Evolutionary conservation across 1,139 yeast genomes (phyloP).

Genomic region (Tardiomyces digboiensis): DNA sequence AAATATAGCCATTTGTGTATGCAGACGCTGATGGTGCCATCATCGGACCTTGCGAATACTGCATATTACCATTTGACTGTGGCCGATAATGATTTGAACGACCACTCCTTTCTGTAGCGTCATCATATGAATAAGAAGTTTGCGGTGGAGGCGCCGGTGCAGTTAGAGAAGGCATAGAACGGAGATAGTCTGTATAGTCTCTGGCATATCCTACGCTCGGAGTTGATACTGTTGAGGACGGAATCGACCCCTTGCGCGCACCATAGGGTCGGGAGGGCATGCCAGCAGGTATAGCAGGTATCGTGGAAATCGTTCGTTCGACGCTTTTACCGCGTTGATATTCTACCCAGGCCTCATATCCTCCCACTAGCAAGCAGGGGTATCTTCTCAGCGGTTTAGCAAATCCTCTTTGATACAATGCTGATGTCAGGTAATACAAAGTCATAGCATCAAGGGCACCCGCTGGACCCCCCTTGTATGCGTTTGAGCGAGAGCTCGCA

Average conservation of each 20-base stretch:
- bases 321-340: conserved; percentile 20
- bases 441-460: conserved; percentile 2
- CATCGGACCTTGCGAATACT: no score
- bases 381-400: conserved; percentile 39
- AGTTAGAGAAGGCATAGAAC: neutral
- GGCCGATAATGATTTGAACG: no score
- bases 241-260: neutral
- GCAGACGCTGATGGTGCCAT: no score
- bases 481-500: conserved; percentile 10
- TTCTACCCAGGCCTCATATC: conserved; percentile 38
- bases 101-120: no score
- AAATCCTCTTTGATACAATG: conserved; percentile 31
- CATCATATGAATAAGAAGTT: no score
- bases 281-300: conserved; percentile 11
- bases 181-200: neutral
- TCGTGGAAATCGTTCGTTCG: neutral
- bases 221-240: neutral
- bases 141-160: no score
- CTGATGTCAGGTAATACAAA: conserved; percentile 26
- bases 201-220: neutral
- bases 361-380: conserved; percentile 51
- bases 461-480: conserved; percentile 3
- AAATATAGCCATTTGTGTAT: no score
- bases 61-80: no score
- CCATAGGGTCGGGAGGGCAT: conserved; percentile 15